phyloP scores from a whole-genome alignment of 192 early-diverging fungal genomes.

The Backusella mclennaniae region DNA sequence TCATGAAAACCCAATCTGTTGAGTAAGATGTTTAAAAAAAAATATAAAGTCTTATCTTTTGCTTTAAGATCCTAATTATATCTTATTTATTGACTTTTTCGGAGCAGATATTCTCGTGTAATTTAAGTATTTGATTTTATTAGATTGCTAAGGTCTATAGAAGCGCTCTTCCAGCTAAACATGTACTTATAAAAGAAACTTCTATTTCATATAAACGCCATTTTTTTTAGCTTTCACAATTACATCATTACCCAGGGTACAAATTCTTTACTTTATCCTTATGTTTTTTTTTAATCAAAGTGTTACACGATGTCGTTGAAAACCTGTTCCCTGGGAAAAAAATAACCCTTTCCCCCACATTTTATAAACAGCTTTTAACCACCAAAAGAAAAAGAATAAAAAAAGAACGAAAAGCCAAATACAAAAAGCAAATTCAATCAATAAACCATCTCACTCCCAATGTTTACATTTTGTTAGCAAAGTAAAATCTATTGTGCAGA shows the following conservation, averaged over 20 bases:
- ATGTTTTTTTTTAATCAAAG: background rate
- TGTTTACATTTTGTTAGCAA: background rate
- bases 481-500: background rate
- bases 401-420: background rate
- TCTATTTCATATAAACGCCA: background rate
- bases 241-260: background rate
- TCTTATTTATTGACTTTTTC: background rate
- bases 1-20: background rate
- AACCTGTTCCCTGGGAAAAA: background rate
- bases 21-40: background rate
- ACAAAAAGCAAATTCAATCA: background rate
- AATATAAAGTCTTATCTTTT: background rate
- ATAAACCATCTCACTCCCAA: background rate
- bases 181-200: background rate
- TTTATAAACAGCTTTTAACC: background rate
- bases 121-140: background rate
- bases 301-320: background rate
- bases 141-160: background rate
- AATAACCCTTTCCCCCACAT: background rate
- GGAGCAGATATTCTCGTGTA: background rate
- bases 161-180: background rate
- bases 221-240: background rate
- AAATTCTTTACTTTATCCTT: background rate
- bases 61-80: background rate
- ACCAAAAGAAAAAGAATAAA: background rate